Evolutionary conservation across 2,329 filamentous ascomycete species (phyloP), one percentile per base, ranked within the genome.

Genomic region (Colletotrichum liaoningense): DNA sequence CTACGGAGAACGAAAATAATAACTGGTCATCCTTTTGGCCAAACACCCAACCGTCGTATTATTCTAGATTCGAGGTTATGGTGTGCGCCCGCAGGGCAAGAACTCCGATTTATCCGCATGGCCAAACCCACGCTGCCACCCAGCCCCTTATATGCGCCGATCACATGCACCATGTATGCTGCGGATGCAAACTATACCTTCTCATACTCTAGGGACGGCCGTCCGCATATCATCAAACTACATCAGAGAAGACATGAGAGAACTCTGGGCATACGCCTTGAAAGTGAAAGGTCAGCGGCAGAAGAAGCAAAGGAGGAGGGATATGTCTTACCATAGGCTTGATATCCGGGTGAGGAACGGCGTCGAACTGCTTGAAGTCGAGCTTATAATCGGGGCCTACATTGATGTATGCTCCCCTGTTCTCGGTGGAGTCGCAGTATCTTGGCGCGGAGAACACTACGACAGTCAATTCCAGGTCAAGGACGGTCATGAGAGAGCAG

Each of bases 321-420:
- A 24, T 35, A 28, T 14, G 7, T 79, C 85, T 83, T 82, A 92
- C 92, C 93, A 99, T 99, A 16, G 97, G 96, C 83, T 93, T 95
- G 82, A 99, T 97, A 79, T 97, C 90, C 14, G 97, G 97, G 87
- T 99, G 97, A 75, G 95, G 95, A 67, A 99, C 97, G 8, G 97
- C 97, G 78, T 98, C 95, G 78, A 99, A 99, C 81, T 98, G 93
- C 82, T 97, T 90, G 85, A 94, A 99, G 49, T 94, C 87, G 78
- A 98, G 92, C 88, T 98, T 97, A 82, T 97, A 94, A 75, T 98
- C 94, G 19, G 94, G 90, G 38, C 94, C 94, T 76, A 99, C 93
- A 84, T 99, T 98, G 89, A 99, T 99, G 84, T 97, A 99, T 22
- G 97, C 97, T 76, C 97, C 97, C 86, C 95, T 97, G 86, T 99